Evolutionary conservation across 2,329 filamentous ascomycete genomes (phyloP), one percentile per base, ranked within the genome.

Genomic region (Pseudocercospora pini-densiflorae): DNA sequence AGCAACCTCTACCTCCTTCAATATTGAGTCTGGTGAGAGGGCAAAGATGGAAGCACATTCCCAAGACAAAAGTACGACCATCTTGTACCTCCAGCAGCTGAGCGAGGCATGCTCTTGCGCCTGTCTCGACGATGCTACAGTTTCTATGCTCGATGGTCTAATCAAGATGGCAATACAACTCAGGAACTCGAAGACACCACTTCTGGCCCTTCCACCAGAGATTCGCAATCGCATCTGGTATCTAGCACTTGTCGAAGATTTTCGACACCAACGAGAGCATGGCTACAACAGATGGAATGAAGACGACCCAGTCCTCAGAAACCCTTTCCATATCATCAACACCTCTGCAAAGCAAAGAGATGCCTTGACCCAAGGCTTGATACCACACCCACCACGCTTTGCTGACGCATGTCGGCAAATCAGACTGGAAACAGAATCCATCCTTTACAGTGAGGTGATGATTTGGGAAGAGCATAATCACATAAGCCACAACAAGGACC

Each of bases 121-220:
- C 47, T 21, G 23, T 27, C 23, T 51, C 3, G 47, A 51, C 3
- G 47, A 24, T 27, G 47, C 47, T 23, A 51, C 47, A 24, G 23
- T 51, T 5, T 27, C 47, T 19, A 24, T 12, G 14, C 47, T 51
- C 23, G 47, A 51, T 27, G 14, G 8, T 16, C 19, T 51, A 2
- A 51, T 51, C 47, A 21, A 19, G 8, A 24, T 51, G 23, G 47
- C 47, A 51, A 36, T 12, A 3, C 27, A 40, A 49, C 5, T 66
- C 29, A 33, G 53, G 3, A 62, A 62, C 29, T 62, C 59, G 27
- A 62, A 40, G 31, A 36, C 27, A 2, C 59, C 14, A 8, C 59
- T 62, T 14, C 21, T 62, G 7, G 31, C 45, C n/a, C 49, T 62
- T n/a, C 49, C 60, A n/a, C 29, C 47, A 27, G 60, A 62, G 49